phyloP scores from a whole-genome alignment of 352 stramenopile species.

The Phytophthora constricta region DNA sequence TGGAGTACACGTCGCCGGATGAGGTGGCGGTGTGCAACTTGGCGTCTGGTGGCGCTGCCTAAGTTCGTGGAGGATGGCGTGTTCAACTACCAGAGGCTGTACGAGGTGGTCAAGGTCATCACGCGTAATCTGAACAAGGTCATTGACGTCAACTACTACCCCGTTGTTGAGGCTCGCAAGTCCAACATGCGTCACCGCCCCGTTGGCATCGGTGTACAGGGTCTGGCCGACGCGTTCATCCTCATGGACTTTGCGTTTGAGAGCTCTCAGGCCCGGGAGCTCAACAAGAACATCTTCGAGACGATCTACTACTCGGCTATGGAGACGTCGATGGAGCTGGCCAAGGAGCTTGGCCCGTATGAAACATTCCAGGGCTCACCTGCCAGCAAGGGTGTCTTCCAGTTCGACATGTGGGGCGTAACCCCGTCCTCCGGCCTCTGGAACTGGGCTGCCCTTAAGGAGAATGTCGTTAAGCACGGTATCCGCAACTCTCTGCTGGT shows the following conservation, averaged over 20 bases:
- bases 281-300: constrained; percentile 99
- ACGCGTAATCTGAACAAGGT: constrained; percentile 99
- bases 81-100: constrained; percentile 98
- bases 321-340: constrained; percentile 96
- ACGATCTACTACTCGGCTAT: constrained; percentile 99
- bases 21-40: constrained; percentile 99
- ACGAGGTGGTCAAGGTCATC: constrained; percentile 95
- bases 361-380: constrained; percentile 97
- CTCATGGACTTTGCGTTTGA: constrained; percentile 98
- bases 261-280: constrained; percentile 84
- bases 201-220: constrained; percentile 98
- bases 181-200: constrained; percentile 99
- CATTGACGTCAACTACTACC: constrained; percentile 99
- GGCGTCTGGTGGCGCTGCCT: constrained; percentile 96
- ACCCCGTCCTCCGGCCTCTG: constrained; percentile 91
- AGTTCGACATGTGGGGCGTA: constrained; percentile 99
- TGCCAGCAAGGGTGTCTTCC: constrained; percentile 96
- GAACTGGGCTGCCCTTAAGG: constrained; percentile 96
- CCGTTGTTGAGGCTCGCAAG: constrained; percentile 85
- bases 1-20: constrained; percentile 98
- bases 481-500: constrained; percentile 99
- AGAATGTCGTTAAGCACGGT: constrained; percentile 94
- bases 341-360: constrained; percentile 94
- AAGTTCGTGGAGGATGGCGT: constrained; percentile 92
- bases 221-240: constrained; percentile 98